A percentile compares a stretch with the other conserved stretches of the same genome.
These are phyloP conservation scores for Arthrinium puccinioides DNA, from an alignment of 2,329 filamentous ascomycete species.

Conservation along the genomic window DNA sequence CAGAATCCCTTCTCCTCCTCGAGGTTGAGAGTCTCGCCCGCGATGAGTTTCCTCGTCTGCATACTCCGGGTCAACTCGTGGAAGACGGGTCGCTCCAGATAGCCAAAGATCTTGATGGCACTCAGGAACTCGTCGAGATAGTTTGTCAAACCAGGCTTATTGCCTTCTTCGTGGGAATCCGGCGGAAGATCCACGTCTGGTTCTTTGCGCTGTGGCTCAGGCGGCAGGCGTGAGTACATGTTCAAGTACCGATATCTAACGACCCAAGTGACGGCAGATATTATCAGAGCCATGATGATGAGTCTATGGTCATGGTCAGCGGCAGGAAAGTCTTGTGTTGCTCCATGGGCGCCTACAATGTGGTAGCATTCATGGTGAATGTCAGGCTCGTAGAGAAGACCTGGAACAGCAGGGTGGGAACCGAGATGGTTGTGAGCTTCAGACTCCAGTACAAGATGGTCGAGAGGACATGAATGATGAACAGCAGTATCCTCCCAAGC, in stretches of 20 bases:
- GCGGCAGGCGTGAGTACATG: conserved; percentile 90
- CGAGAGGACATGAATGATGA: conserved; percentile 47
- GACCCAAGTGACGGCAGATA: conserved; percentile 87
- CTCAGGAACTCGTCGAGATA: conserved; percentile 97
- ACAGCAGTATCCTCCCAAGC: conserved; percentile 47
- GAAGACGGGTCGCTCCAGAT: conserved; percentile 91
- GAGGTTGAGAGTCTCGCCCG: conserved; percentile 87
- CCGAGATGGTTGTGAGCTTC: conserved; percentile 77
- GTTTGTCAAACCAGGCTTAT: conserved; percentile 86
- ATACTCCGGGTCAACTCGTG: conserved; percentile 96
- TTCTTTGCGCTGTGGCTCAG: conserved; percentile 92
- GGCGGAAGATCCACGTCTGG: conserved; percentile 93
- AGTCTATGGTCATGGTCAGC: conserved; percentile 39
- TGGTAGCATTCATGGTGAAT: conserved; percentile 98
- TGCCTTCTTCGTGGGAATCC: conserved; percentile 81
- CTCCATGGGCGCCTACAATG: conserved; percentile 54
- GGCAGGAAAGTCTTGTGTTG: conserved; percentile 1
- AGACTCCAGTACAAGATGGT: conserved; percentile 69
- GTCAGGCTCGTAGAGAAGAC: conserved; percentile 64
- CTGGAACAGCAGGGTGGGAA: conserved; percentile 78
- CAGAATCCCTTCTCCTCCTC: conserved; percentile 99
- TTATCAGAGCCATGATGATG: conserved; percentile 67
- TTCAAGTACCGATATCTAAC: conserved; percentile 93
- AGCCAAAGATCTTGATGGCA: conserved; percentile 98
- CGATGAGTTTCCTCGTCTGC: conserved; percentile 95